Conservation (phyloP, 345 rosid species). For the Microcos paniculata region DNA sequence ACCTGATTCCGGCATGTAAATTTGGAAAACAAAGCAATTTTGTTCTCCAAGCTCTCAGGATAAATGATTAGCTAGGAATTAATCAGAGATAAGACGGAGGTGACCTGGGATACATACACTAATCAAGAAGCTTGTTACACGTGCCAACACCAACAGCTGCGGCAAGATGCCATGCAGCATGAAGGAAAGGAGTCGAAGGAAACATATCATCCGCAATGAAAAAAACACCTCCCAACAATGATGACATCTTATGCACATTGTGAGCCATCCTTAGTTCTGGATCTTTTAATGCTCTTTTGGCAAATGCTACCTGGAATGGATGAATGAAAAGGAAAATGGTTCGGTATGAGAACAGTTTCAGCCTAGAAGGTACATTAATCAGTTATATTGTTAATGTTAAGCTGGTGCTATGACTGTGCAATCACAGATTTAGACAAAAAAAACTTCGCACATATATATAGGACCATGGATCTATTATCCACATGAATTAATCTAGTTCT, state of each 20-base stretch:
- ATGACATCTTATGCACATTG: conserved; percentile 83
- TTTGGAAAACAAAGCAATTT: conserved; percentile 1
- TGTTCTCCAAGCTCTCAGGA: background rate
- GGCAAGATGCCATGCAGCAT: conserved; percentile 98
- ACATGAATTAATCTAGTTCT: background rate
- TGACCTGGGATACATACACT: conserved; percentile 21
- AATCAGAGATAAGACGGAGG: background rate
- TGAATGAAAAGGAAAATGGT: background rate
- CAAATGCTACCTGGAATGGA: conserved; percentile 66
- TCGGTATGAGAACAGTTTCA: background rate
- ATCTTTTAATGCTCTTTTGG: conserved; percentile 69
- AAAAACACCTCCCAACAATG: conserved; percentile 73
- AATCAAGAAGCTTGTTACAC: conserved; percentile 88
- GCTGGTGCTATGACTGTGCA: background rate
- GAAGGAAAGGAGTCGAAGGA: conserved; percentile 72
- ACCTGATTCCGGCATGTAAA: background rate
- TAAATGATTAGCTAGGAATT: background rate
- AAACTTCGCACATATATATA: background rate
- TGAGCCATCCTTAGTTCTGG: conserved; percentile 79
- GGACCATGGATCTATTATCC: background rate
- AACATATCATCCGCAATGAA: conserved; percentile 90
- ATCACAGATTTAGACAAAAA: conserved; percentile 1
- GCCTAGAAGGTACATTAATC: background rate
- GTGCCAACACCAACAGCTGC: conserved; percentile 93
- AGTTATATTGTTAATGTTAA: background rate